These are phyloP conservation scores for Skeletonema marinoi DNA, from an alignment of 108 stramenopile genomes.

Conservation along the genomic window DNA sequence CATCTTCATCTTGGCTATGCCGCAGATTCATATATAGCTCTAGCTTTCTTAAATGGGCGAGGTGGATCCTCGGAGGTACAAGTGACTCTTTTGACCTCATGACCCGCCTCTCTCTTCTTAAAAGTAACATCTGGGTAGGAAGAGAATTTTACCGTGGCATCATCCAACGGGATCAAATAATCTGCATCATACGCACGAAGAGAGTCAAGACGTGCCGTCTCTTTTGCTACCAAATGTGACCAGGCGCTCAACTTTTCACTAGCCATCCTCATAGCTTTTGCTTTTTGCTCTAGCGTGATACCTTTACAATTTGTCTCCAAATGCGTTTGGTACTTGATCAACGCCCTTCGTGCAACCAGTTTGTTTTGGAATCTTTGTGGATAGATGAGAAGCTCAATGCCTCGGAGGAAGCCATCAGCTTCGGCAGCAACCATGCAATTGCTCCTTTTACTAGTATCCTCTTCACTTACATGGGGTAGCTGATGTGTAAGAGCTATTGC, in stretches of 20 bases:
- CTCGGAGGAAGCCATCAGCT: conserved; percentile 15
- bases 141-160: not conserved
- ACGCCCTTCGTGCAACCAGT: not conserved
- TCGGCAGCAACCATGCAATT: conserved; percentile 2
- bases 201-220: conserved; percentile 10
- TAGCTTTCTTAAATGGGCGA: not conserved
- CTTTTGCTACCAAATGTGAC: conserved; percentile 16
- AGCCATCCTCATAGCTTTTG: not conserved
- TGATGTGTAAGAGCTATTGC: conserved; percentile 8
- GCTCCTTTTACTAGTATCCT: no score
- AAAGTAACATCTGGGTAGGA: not conserved
- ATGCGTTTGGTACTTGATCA: conserved; percentile 17
- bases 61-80: not conserved
- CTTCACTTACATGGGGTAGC: not conserved
- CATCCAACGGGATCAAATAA: conserved; percentile 6
- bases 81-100: not conserved
- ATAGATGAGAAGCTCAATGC: conserved; percentile 7
- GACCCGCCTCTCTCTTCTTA: not conserved
- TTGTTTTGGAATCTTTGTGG: conserved; percentile 3
- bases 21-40: not conserved
- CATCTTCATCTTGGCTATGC: no score
- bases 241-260: conserved; percentile 21
- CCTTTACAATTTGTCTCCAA: not conserved
- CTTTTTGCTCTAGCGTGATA: not conserved
- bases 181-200: conserved; percentile 13